Base-by-base conservation (phyloP, 2,329 filamentous ascomycete species). In the Penicillium palitans region DNA sequence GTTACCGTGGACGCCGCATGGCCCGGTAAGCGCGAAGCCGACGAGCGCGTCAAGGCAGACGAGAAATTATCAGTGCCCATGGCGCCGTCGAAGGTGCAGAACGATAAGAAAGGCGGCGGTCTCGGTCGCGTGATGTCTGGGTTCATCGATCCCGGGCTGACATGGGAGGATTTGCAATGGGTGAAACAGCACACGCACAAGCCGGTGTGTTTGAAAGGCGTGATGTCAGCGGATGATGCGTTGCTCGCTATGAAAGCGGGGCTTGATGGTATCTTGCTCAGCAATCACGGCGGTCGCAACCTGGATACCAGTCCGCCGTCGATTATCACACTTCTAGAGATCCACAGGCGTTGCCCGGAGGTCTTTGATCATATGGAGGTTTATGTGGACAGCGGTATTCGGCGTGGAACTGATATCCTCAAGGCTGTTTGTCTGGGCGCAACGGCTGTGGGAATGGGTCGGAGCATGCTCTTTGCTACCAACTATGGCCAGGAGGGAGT, bases 211-310 rank as follows among this genome's bases (percentile, higher is more conserved):
- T 61, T 85, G 29, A 86, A 86, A 67, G 83, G 83, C 0, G 78
- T 86, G 3, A 83, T 84, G 74, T 80, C 76, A 21, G 82, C 82
- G 0, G 81, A 81, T 29, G 83, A 87, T 65, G 83, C 84, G 0
- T 76, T 76, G 15, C 65, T 77, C 39, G 83, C 84, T 0, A 76
- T 81, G 54, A 70, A 80, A 45, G 70, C 76, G 54, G 82, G 82
- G 0, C 74, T 82, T 48, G 78, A 84, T 57, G 83, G 83, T 1
- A 82, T 86, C 47, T 69, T 84, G 57, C 62, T 87, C 35, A 83
- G 80, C 59, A 87, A 86, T 60, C 84, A 86, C 55, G 84, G 84
- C 19, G 84, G 84, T 3, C 74, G 84, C 29, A 81, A 82, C 1
- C 73, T 84, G 1, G 83, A 86, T 52, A 82, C 80, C 33, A 76